phyloP scores from a whole-genome alignment of 2,329 filamentous ascomycete genomes.

The Zopfia rhizophila region DNA sequence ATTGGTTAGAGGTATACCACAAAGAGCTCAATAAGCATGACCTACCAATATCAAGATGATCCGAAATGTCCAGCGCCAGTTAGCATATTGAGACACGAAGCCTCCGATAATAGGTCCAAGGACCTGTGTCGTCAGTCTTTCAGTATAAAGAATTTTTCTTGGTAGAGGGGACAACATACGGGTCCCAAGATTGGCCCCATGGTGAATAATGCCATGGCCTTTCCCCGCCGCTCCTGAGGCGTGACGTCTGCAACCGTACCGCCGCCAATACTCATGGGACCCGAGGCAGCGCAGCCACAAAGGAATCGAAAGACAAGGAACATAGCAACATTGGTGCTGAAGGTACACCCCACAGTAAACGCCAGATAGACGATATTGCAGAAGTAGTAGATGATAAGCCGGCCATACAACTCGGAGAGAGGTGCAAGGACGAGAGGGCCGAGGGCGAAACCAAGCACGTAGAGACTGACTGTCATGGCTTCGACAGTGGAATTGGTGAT shows the following conservation, averaged over 20 bases:
- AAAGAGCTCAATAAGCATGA: conserved; percentile 42
- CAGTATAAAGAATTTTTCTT: background rate
- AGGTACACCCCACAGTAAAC: conserved; percentile 39
- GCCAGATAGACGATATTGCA: conserved; percentile 26
- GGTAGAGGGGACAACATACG: conserved; percentile 53
- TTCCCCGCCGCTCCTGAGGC: conserved; percentile 59
- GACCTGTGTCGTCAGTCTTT: conserved; percentile 30
- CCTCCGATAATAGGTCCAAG: conserved; percentile 55
- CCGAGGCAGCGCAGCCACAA: conserved; percentile 33
- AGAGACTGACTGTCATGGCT: conserved; percentile 38
- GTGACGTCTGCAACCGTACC: conserved; percentile 64
- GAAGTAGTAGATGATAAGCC: conserved; percentile 46
- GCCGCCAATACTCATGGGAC: conserved; percentile 57
- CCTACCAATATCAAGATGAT: conserved; percentile 50
- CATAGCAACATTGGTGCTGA: conserved; percentile 29
- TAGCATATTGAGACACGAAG: conserved; percentile 54
- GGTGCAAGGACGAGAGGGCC: conserved; percentile 43
- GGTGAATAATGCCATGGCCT: conserved; percentile 60
- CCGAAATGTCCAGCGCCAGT: conserved; percentile 63
- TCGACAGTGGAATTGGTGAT: conserved; percentile 9
- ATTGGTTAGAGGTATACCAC: background rate
- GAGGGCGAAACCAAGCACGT: conserved; percentile 35
- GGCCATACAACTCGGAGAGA: conserved; percentile 50
- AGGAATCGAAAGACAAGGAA: conserved; percentile 42
- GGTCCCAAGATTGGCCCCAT: conserved; percentile 63